phyloP scores from a whole-genome alignment of 140 eudicot genomes.

The Oenanthe javanica region DNA sequence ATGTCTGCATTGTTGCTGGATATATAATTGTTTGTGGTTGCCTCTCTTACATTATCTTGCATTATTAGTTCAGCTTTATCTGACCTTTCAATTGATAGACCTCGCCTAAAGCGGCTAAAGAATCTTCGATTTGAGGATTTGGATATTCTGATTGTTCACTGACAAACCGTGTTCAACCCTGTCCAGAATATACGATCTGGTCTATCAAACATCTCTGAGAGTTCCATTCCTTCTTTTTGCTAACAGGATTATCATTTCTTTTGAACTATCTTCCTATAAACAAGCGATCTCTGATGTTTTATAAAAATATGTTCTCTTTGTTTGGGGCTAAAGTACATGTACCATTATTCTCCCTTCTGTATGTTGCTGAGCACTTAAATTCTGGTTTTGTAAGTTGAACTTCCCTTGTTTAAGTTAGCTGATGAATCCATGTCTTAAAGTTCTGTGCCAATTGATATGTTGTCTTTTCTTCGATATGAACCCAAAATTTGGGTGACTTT shows the following conservation, averaged over 20 bases:
- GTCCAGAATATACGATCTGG: too few species aligned
- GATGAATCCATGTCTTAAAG: conserved; percentile 3
- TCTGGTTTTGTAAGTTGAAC: too few species aligned
- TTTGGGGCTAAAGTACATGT: neutral
- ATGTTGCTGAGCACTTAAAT: neutral
- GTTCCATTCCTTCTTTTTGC: too few species aligned
- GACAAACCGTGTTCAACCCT: too few species aligned
- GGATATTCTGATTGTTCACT: too few species aligned
- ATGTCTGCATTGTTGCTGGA: neutral
- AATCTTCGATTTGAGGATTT: too few species aligned
- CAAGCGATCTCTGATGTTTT: too few species aligned
- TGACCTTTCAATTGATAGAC: neutral
- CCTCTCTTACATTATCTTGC: neutral
- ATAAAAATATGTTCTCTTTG: neutral
- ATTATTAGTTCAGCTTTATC: neutral
- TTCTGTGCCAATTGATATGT: neutral
- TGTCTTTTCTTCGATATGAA: neutral
- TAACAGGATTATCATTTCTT: too few species aligned
- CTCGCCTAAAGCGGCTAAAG: too few species aligned
- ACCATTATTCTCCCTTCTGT: neutral
- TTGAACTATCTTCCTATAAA: too few species aligned
- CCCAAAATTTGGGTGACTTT: neutral
- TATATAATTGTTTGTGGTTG: neutral
- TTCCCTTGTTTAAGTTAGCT: neutral
- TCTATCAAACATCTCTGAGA: too few species aligned